Base-by-base conservation (phyloP, 306 rosid species). In the Cucumis cinereus region DNA sequence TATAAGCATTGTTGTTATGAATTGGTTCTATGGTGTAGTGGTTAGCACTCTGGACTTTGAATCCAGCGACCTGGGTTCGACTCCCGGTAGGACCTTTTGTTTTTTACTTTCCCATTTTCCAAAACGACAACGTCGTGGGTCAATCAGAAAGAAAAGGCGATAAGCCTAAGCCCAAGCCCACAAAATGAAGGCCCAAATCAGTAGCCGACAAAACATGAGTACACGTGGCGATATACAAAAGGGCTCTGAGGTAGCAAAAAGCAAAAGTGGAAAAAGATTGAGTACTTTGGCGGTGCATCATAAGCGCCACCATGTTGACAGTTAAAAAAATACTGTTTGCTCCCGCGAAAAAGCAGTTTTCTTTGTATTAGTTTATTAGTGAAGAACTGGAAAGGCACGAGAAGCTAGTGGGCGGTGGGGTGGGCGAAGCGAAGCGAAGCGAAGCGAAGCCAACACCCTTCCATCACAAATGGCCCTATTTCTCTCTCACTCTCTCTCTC, bases 281-380 rank as follows among this genome's bases (percentile, higher is more conserved):
- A 16, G 22, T 52, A 52, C 56, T 52, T 52, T 52, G 56, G 3
- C 56, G 59, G 13, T n/a, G 47, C 28, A 79, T 77, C 56, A 63
- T 81, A 52, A 85, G 76, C 59, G 13, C 26, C 59, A 55, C 59
- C 5, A 26, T 47, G 56, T 74, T 54, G 82, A 54, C 78, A 58
- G 86, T 84, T 84, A 86, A 64, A 77, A 45, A 81, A 23, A 57
- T 38, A 82, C 83, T 77, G 91, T 79, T 79, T 78, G 43, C 85
- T 90, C 92, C 94, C 91, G 89, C 93, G 83, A 38, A 89, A 88
- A 86, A 84, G 92, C 73, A 67, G 47, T 80, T 87, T 79, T 0
- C 35, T 30, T 73, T 79, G 22, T 78, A 55, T 79, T 84, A 59
- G 81, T 87, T 87, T 86, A 86, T 86, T 81, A 24, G 70, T 20